Base-by-base conservation (phyloP, 2,329 filamentous ascomycete species). In the Colletotrichum echinochloae region DNA sequence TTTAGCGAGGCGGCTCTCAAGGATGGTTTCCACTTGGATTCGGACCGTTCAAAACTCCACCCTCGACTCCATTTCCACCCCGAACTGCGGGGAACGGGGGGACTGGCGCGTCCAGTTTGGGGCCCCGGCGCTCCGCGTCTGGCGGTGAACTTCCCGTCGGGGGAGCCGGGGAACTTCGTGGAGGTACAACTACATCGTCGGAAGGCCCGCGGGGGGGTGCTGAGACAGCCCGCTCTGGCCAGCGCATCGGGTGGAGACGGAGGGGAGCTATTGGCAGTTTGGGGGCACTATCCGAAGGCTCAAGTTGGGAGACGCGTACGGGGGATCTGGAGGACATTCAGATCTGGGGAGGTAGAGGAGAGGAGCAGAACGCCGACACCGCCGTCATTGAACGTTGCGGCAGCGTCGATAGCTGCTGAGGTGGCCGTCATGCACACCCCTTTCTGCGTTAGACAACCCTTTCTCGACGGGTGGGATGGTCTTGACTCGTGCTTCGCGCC, bases 1-100 rank as follows among this genome's bases (percentile, higher is more conserved):
- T 71, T 63, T 46, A 71, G 68, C 68, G 68, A 71, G 46, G n/a
- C 54, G 35, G 54, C 54, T n/a, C n/a, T 39, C 44, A 59, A 51
- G 59, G 52, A 20, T 37, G 16, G 35, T 33, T 46, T 52, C 57
- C 39, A 48, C 35, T 49, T 35, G 35, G 37, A 63, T 68, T 71
- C 64, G 68, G 68, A 63, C 68, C 68, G 64, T 71, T 68, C 33
- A 26, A 35, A 35, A 28, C 6, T 20, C 35, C 46, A 62, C 60
- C n/a, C 51, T 33, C 23, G 48, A 44, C 60, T 48, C 35, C 39
- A 2, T 46, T 56, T 39, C 35, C 54, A 56, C 14, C 56, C 60
- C 26, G 49, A 52, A 52, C 60, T 62, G 52, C 51, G 65, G 64
- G 44, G 65, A 54, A 57, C 52, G 44, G 64, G 28, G 46, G 55